A percentile compares a stretch with the other conserved stretches of the same genome.
Evolutionary conservation across 768 basidiomycete genomes (phyloP).

Genomic region (Fomitopsis pulvina): DNA sequence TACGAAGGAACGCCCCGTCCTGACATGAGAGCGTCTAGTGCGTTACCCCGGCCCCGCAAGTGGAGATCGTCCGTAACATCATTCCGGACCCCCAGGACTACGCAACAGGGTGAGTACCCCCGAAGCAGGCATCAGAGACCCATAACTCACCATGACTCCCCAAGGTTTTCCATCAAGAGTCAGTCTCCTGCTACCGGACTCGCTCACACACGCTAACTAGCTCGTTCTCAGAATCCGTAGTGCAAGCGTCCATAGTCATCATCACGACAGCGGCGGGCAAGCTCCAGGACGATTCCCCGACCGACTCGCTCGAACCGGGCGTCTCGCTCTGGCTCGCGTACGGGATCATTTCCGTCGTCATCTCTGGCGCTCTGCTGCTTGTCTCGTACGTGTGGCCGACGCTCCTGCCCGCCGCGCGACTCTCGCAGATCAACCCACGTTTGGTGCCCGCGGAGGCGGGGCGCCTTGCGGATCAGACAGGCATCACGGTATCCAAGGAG

Average conservation of each 20-base stretch:
- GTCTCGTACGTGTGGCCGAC: constrained; percentile 21
- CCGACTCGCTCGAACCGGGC: constrained; percentile 29
- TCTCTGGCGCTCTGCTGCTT: constrained; percentile 28
- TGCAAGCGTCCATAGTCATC: constrained; percentile 37
- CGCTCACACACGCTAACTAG: neutral
- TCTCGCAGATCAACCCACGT: constrained; percentile 30
- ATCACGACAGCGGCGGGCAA: constrained; percentile 36
- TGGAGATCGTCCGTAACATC: constrained; percentile 33
- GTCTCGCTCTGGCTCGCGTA: constrained; percentile 35
- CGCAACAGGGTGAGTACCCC: constrained; percentile 28
- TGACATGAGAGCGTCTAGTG: constrained; percentile 7
- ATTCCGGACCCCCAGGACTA: constrained; percentile 37
- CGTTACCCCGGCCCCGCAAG: constrained; percentile 31
- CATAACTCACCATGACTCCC: constrained; percentile 2
- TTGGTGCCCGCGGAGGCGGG: constrained; percentile 25
- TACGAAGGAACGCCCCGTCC: neutral
- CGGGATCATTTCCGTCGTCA: constrained; percentile 29
- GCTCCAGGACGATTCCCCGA: constrained; percentile 30
- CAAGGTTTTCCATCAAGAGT: constrained; percentile 39
- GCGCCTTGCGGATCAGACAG: constrained; percentile 18
- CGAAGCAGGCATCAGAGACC: neutral
- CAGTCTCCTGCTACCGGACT: constrained; percentile 3
- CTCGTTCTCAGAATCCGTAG: constrained; percentile 29
- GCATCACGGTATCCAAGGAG: constrained; percentile 9
- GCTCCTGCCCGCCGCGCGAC: constrained; percentile 31